Conservation (phyloP, 257 asterid species). For the Paraleonurus japonicus region DNA sequence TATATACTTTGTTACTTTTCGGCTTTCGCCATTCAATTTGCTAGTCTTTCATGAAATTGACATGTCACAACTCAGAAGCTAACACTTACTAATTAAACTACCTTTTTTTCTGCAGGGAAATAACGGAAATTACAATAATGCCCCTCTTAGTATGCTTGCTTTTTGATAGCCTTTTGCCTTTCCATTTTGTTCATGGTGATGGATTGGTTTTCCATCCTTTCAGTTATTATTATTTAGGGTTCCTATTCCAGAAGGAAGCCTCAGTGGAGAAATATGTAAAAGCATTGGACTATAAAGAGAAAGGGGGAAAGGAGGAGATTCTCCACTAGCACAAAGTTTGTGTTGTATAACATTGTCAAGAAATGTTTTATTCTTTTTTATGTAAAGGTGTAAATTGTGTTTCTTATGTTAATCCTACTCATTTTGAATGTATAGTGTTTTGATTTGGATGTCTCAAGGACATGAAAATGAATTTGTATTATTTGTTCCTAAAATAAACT, state of each 20-base stretch:
- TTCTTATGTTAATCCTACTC: neutral
- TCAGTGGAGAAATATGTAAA: constrained; percentile 8
- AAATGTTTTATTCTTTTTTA: neutral
- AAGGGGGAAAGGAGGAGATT: constrained; percentile 9
- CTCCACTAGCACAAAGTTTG: neutral
- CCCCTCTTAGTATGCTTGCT: constrained; percentile 13
- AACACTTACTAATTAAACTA: neutral
- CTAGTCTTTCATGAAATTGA: neutral
- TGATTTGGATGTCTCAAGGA: neutral
- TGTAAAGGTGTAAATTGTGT: neutral
- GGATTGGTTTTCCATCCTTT: constrained; percentile 20
- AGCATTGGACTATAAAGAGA: constrained; percentile 2
- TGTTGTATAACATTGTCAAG: neutral
- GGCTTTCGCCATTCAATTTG: neutral
- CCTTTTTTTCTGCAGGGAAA: constrained; percentile 54
- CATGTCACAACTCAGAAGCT: neutral
- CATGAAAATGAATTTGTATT: neutral
- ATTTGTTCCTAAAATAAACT: neutral
- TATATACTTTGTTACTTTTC: neutral
- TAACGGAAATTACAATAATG: constrained; percentile 21
- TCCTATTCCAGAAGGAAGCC: neutral
- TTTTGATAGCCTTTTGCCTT: constrained; percentile 17
- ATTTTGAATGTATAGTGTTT: neutral
- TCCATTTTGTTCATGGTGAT: constrained; percentile 9
- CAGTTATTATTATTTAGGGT: constrained; percentile 1